Conservation (phyloP, 2,329 filamentous ascomycete genomes). For the Neophaeococcomyces mojaviensis region DNA sequence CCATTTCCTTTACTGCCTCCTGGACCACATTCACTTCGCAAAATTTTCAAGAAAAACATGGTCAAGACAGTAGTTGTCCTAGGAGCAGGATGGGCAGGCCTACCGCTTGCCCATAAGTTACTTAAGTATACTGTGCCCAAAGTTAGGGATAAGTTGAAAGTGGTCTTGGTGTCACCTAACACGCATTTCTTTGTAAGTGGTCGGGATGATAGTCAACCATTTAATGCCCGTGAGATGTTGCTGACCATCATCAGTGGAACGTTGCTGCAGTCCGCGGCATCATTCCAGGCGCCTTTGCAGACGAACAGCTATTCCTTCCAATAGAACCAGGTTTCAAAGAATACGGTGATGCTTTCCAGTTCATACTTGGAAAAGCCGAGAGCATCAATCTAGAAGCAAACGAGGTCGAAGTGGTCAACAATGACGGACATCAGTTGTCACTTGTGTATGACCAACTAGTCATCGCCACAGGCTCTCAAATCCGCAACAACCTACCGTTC, state of each 20-base stretch:
- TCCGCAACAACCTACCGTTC: too few species aligned
- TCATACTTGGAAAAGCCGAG: slow-evolving; percentile 12
- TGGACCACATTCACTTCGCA: too few species aligned
- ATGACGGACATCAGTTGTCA: too few species aligned
- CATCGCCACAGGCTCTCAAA: too few species aligned
- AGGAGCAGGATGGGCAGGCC: background rate
- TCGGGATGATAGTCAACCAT: too few species aligned
- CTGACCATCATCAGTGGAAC: slow-evolving; percentile 5
- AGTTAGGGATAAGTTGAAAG: background rate
- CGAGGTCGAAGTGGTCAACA: slow-evolving; percentile 4
- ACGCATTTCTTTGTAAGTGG: too few species aligned
- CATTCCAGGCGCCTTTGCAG: background rate
- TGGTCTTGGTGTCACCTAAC: background rate
- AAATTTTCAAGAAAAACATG: too few species aligned
- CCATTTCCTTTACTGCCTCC: too few species aligned
- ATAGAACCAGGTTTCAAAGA: background rate
- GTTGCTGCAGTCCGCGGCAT: slow-evolving; percentile 1
- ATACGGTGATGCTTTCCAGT: background rate
- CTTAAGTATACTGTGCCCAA: slow-evolving; percentile 1
- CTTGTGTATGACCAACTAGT: too few species aligned
- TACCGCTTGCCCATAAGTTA: slow-evolving; percentile 2
- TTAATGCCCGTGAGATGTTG: too few species aligned
- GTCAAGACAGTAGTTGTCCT: background rate
- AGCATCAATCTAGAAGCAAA: slow-evolving; percentile 8
- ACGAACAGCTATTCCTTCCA: slow-evolving; percentile 1